Evolutionary conservation across 2,329 filamentous ascomycete genomes (phyloP).

Genomic region (Herpotrichia juniperi): DNA sequence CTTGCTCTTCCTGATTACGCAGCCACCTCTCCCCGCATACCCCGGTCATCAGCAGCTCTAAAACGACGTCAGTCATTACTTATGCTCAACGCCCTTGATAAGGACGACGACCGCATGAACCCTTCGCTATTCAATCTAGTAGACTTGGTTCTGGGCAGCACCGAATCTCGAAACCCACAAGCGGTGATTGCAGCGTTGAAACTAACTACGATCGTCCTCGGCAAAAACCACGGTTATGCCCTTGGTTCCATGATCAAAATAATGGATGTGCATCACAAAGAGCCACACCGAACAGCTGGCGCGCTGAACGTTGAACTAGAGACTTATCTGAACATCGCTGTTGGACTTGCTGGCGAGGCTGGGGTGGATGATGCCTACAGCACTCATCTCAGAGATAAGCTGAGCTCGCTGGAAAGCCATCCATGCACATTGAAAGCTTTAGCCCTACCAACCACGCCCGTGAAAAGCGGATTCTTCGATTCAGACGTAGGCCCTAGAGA

Average conservation of each 20-base stretch:
- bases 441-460: slow-evolving; percentile 64
- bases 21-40: slow-evolving; percentile 39
- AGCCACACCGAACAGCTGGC: slow-evolving; percentile 69
- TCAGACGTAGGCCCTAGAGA: slow-evolving; percentile 62
- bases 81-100: slow-evolving; percentile 77
- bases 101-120: slow-evolving; percentile 76
- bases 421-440: slow-evolving; percentile 74
- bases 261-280: slow-evolving; percentile 61
- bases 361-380: slow-evolving; percentile 77
- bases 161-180: slow-evolving; percentile 83
- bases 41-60: slow-evolving; percentile 64
- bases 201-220: slow-evolving; percentile 82
- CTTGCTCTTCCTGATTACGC: slow-evolving; percentile 74
- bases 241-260: slow-evolving; percentile 76
- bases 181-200: slow-evolving; percentile 90
- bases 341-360: slow-evolving; percentile 70
- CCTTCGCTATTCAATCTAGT: slow-evolving; percentile 92
- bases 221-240: slow-evolving; percentile 86
- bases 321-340: slow-evolving; percentile 71
- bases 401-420: slow-evolving; percentile 72
- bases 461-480: slow-evolving; percentile 59
- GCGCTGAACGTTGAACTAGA: slow-evolving; percentile 78
- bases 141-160: slow-evolving; percentile 84
- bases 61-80: slow-evolving; percentile 89
- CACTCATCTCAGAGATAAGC: slow-evolving; percentile 72